Evolutionary conservation across 1,284 basidiomycete genomes (phyloP).

Genomic region (Ganoderma sp.): DNA sequence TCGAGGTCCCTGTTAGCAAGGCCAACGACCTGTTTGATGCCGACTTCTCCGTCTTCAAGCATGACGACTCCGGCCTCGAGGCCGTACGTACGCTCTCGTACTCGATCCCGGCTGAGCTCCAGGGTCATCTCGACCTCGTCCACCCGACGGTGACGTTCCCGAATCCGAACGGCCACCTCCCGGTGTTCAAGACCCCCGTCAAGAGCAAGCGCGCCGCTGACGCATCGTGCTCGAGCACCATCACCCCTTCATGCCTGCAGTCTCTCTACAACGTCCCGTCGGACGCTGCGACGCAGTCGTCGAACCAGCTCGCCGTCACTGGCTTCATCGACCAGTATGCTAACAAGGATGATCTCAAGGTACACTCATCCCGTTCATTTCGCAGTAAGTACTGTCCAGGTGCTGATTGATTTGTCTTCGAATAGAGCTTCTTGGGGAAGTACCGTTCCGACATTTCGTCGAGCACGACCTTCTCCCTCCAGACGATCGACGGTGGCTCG

Average conservation of each 20-base stretch:
- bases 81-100: slow-evolving; percentile 48
- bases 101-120: slow-evolving; percentile 47
- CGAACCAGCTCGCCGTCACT: slow-evolving; percentile 59
- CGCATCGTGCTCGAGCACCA: slow-evolving; percentile 45
- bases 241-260: slow-evolving; percentile 61
- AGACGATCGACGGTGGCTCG: slow-evolving; percentile 58
- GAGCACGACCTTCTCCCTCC: slow-evolving; percentile 38
- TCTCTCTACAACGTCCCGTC: slow-evolving; percentile 57
- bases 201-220: slow-evolving; percentile 30
- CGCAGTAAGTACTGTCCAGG: background rate
- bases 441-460: slow-evolving; percentile 43
- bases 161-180: slow-evolving; percentile 27
- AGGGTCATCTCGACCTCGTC: slow-evolving; percentile 47
- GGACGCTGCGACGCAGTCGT: slow-evolving; percentile 47
- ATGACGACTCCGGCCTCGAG: slow-evolving; percentile 41
- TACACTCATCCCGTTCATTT: slow-evolving; percentile 19
- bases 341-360: slow-evolving; percentile 54
- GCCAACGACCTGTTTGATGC: slow-evolving; percentile 47
- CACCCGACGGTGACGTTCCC: slow-evolving; percentile 48
- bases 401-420: background rate
- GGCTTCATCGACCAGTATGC: slow-evolving; percentile 62
- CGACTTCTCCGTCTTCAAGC: slow-evolving; percentile 47
- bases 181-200: slow-evolving; percentile 28
- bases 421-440: slow-evolving; percentile 35
- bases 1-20: slow-evolving; percentile 46